A percentile compares a stretch with the other conserved stretches of the same genome.
Evolutionary conservation across 2,329 filamentous ascomycete species (phyloP).

Genomic region (Penicillium sp.): DNA sequence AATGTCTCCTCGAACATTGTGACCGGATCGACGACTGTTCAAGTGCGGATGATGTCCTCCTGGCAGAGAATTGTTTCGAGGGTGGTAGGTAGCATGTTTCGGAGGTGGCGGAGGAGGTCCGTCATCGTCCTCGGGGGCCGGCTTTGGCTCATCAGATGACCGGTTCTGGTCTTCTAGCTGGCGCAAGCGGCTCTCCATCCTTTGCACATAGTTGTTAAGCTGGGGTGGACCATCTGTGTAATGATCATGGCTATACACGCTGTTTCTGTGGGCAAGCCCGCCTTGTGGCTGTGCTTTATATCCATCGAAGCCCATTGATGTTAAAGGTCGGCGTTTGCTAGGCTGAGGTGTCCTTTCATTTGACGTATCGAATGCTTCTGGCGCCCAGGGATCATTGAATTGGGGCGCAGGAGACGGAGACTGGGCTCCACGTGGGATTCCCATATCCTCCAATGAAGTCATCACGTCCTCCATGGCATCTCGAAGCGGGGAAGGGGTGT

Average conservation of each 20-base stretch:
- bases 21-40: constrained; percentile 56
- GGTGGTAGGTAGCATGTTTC: constrained; percentile 49
- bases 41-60: constrained; percentile 39
- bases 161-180: constrained; percentile 62
- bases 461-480: constrained; percentile 99
- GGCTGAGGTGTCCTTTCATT: constrained; percentile 35
- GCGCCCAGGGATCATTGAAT: constrained; percentile 74
- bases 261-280: constrained; percentile 54
- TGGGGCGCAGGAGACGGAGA: constrained; percentile 55
- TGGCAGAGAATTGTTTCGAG: constrained; percentile 46
- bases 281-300: constrained; percentile 57
- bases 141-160: constrained; percentile 52
- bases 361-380: constrained; percentile 73
- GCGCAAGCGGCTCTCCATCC: constrained; percentile 83
- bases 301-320: constrained; percentile 69
- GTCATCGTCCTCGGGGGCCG: constrained; percentile 50
- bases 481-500: constrained; percentile 87
- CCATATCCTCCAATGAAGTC: constrained; percentile 88
- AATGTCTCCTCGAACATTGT: constrained; percentile 70
- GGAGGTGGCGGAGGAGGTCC: constrained; percentile 65
- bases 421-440: constrained; percentile 56
- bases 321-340: constrained; percentile 61
- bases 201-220: constrained; percentile 81
- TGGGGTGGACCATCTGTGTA: constrained; percentile 63
- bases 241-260: constrained; percentile 36